Percentiles rank a stretch among this genome's conserved stretches.
Conservation (phyloP, 2,329 filamentous ascomycete species). For the Lithohypha guttulata region DNA sequence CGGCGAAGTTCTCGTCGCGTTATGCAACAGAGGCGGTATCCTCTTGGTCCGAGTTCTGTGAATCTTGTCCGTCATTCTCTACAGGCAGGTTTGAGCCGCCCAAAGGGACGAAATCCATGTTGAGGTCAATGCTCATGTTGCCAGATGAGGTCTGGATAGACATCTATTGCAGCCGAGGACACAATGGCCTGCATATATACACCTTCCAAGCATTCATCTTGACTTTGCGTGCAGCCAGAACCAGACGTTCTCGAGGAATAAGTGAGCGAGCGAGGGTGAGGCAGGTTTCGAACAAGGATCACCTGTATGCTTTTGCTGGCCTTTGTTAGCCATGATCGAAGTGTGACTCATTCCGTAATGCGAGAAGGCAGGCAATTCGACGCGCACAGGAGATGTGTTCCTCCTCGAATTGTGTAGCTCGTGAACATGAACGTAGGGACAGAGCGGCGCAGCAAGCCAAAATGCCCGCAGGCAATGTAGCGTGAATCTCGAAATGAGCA, state of each 20-base stretch:
- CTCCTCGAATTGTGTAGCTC: not conserved
- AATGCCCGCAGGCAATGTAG: slow-evolving; percentile 2
- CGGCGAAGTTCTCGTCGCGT: slow-evolving; percentile 1
- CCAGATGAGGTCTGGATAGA: slow-evolving; percentile 4
- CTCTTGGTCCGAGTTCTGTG: slow-evolving; percentile 4
- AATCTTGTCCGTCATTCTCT: slow-evolving; percentile 3
- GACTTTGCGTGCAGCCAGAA: slow-evolving; percentile 3
- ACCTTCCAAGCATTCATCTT: not conserved
- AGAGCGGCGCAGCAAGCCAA: slow-evolving; percentile 1
- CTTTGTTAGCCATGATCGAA: slow-evolving; percentile 1
- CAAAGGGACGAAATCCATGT: slow-evolving; percentile 3
- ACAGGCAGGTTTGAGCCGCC: slow-evolving; percentile 2
- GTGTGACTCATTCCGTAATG: slow-evolving; percentile 1
- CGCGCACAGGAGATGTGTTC: not conserved
- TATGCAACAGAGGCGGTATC: slow-evolving; percentile 2
- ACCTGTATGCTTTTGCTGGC: slow-evolving; percentile 1
- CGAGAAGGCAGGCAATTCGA: slow-evolving; percentile 1
- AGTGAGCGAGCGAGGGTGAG: slow-evolving; percentile 2
- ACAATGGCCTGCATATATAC: slow-evolving; percentile 2
- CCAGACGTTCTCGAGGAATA: slow-evolving; percentile 4
- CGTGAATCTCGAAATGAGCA: slow-evolving; percentile 1
- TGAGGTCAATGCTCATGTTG: slow-evolving; percentile 3
- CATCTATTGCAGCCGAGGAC: slow-evolving; percentile 3
- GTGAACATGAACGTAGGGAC: slow-evolving; percentile 1
- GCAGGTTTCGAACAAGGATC: slow-evolving; percentile 2